A percentile compares a stretch with the other conserved stretches of the same genome.
Conservation (phyloP, 1,139 yeast genomes). For the Insectozyma bohioensis region DNA sequence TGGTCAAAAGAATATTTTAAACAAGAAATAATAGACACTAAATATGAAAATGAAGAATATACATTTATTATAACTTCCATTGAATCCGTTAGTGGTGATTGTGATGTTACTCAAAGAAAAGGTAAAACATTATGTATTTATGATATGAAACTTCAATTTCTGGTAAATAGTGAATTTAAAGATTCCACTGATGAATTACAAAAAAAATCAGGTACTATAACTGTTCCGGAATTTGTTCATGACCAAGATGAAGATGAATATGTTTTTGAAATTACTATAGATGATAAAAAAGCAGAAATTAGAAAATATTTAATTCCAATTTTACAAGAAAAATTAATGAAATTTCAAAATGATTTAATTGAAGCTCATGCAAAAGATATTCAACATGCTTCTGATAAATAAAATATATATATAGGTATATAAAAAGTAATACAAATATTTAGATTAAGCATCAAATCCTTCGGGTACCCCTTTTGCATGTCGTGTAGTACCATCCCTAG, state of each 20-base stretch:
- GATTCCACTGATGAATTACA: slow-evolving; percentile 16
- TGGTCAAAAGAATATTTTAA: slow-evolving; percentile 68
- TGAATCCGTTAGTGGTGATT: slow-evolving; percentile 62
- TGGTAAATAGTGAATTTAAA: slow-evolving; percentile 35
- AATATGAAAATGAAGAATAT: slow-evolving; percentile 33
- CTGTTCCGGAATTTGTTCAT: slow-evolving; percentile 68
- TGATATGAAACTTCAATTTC: slow-evolving; percentile 57
- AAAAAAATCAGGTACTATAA: slow-evolving; percentile 37
- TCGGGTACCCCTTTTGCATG: slow-evolving; percentile 91
- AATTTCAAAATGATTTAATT: slow-evolving; percentile 63
- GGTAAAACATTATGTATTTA: slow-evolving; percentile 76
- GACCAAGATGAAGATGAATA: slow-evolving; percentile 69
- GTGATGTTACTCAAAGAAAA: slow-evolving; percentile 80
- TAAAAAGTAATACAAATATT: neutral
- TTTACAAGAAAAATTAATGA: slow-evolving; percentile 45
- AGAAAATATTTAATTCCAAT: slow-evolving; percentile 51
- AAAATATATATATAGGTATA: slow-evolving; percentile 1
- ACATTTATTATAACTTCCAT: slow-evolving; percentile 38
- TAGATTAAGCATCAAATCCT: slow-evolving; percentile 51
- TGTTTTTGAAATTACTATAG: slow-evolving; percentile 48
- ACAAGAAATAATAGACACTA: slow-evolving; percentile 38
- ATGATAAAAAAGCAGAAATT: slow-evolving; percentile 37
- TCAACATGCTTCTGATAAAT: slow-evolving; percentile 41
- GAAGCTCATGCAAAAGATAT: slow-evolving; percentile 60
- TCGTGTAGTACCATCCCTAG: slow-evolving; percentile 46